Base-by-base conservation (phyloP, 371 early-diverging fungal genomes). In the Circinella minor region DNA sequence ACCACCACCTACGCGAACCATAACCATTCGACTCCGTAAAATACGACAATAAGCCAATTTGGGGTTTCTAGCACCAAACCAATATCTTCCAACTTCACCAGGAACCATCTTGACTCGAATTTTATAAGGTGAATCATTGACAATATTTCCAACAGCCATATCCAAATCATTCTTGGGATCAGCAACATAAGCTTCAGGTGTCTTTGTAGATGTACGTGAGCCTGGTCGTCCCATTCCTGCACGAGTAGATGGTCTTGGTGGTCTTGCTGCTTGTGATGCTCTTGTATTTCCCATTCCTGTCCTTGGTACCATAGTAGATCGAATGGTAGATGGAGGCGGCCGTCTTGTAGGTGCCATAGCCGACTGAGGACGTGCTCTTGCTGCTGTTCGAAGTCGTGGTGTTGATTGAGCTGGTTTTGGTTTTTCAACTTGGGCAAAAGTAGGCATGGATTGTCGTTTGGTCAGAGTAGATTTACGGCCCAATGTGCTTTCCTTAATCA, bases 1-100 rank as follows among this genome's bases (percentile, higher is more conserved):
- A 27, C 93, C 93, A 68, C 93, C 93, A 15, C 93, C 93, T 3
- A 93, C 90, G 38, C 93, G 88, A 37, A 93, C 92, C 92, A 93
- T 91, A 47, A 93, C 92, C 83, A 88, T 87, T 3, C 88, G 81
- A 60, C 87, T 87, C 57, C 87, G 76, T 51, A 93, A 74, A 38
- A 92, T 86, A 62, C 92, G 89, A 63, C 93, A 93, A 71, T 89
- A 91, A 18, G 89, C 90, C 14, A 91, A 68, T 68, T 91, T 90
- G 15, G 91, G 91, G 67, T 91, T 89, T 37, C 83, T 74, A 27
- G 89, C 88, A 27, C 92, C 92, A 80, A 92, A 91, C 88, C 90
- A 87, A 74, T 93, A 92, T 48, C 87, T 82, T 34, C 91, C 92
- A 3, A 85, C 86, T 69, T 92, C 91, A 9, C 85, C 85, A 63